These are phyloP conservation scores for Yamadazyma spencermartinsiae DNA, from an alignment of 1,139 yeast species.

Conservation along the genomic window DNA sequence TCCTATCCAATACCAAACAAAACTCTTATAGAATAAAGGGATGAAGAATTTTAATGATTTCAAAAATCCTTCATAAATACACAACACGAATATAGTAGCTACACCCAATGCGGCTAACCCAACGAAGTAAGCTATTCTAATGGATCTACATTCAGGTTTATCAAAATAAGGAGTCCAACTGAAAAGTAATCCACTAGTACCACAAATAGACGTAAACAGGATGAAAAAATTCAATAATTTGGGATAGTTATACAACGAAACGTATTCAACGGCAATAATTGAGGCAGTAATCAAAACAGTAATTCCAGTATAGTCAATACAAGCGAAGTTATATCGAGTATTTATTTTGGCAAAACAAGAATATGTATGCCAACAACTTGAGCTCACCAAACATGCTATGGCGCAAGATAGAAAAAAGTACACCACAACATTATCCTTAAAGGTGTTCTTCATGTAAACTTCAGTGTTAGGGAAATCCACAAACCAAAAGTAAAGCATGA, in stretches of 20 bases:
- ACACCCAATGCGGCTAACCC: conserved; percentile 78
- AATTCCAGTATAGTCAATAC: conserved; percentile 94
- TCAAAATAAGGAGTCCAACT: conserved; percentile 94
- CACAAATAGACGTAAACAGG: conserved; percentile 62
- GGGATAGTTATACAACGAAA: conserved; percentile 68
- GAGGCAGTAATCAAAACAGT: conserved; percentile 90
- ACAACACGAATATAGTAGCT: conserved; percentile 59
- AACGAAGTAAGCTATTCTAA: conserved; percentile 81
- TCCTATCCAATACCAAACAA: conserved; percentile 76
- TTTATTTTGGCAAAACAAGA: conserved; percentile 69
- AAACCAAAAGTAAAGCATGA: conserved; percentile 56
- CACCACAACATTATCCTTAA: conserved; percentile 54
- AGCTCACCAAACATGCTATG: conserved; percentile 71
- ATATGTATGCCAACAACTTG: conserved; percentile 91
- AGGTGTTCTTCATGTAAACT: conserved; percentile 39
- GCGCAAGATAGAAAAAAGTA: conserved; percentile 71
- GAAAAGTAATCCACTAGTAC: conserved; percentile 69
- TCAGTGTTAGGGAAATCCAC: conserved; percentile 61
- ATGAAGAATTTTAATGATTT: conserved; percentile 53
- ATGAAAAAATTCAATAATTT: conserved; percentile 51
- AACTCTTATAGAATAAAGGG: conserved; percentile 64
- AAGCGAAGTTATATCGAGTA: conserved; percentile 75
- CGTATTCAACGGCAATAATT: conserved; percentile 80
- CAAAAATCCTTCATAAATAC: conserved; percentile 55
- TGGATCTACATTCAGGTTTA: conserved; percentile 75